phyloP scores from a whole-genome alignment of 352 stramenopile species.

The Phytophthora chlamydospora region DNA sequence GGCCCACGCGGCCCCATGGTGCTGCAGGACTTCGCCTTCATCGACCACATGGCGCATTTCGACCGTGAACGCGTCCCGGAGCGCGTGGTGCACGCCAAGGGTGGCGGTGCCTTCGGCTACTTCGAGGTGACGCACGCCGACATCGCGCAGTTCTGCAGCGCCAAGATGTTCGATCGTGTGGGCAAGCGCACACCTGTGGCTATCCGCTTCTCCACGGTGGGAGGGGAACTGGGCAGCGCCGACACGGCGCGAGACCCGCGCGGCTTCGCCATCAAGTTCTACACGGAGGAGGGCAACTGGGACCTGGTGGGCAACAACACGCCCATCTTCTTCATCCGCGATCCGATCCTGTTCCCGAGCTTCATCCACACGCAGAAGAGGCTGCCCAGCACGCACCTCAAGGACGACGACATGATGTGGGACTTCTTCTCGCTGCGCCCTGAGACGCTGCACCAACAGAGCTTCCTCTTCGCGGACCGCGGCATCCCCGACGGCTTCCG shows the following conservation, averaged over 20 bases:
- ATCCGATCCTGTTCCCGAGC: conserved; percentile 91
- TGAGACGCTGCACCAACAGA: conserved; percentile 90
- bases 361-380: conserved; percentile 95
- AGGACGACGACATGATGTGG: conserved; percentile 91
- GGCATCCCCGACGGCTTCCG: conserved; percentile 89
- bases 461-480: conserved; percentile 90
- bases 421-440: conserved; percentile 94
- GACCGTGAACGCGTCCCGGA: conserved; percentile 93
- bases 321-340: conserved; percentile 95
- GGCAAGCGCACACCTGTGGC: conserved; percentile 89
- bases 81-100: conserved; percentile 93
- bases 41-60: conserved; percentile 92
- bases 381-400: conserved; percentile 88
- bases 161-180: conserved; percentile 76
- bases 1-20: conserved; percentile 65
- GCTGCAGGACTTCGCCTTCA: conserved; percentile 86
- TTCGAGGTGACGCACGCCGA: conserved; percentile 86
- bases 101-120: conserved; percentile 90
- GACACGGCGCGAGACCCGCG: conserved; percentile 90
- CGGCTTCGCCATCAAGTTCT: conserved; percentile 94
- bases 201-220: conserved; percentile 88
- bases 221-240: conserved; percentile 74
- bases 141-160: conserved; percentile 66
- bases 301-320: conserved; percentile 95
- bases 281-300: conserved; percentile 95